phyloP scores from a whole-genome alignment of 2,329 filamentous ascomycete species.

The Teratosphaeriaceae sp. region DNA sequence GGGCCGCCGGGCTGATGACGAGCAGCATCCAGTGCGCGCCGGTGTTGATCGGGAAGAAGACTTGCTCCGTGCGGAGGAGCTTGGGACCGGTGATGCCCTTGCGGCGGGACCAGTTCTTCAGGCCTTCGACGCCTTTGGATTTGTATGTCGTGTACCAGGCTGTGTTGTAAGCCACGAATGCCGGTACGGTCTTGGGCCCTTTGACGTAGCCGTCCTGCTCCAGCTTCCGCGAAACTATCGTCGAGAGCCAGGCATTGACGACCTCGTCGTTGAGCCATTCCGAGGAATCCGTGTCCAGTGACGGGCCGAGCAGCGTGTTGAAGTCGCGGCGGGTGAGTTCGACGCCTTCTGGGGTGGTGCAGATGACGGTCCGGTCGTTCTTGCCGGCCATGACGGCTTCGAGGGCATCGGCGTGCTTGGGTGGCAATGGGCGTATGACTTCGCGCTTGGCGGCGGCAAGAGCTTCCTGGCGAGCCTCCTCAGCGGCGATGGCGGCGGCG shows the following conservation, averaged over 20 bases:
- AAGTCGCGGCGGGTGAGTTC: conserved; percentile 55
- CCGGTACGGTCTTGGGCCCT: conserved; percentile 45
- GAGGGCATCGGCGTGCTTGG: conserved; percentile 36
- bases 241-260: conserved; percentile 59
- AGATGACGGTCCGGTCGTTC: conserved; percentile 16
- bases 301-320: conserved; percentile 44
- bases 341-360: conserved; percentile 30
- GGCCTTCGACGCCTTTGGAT: conserved; percentile 44
- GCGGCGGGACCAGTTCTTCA: conserved; percentile 52
- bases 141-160: conserved; percentile 57
- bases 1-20: conserved; percentile 55
- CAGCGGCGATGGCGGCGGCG: not conserved
- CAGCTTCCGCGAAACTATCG: conserved; percentile 53
- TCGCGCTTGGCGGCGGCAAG: conserved; percentile 4
- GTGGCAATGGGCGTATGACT: conserved; percentile 27
- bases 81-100: conserved; percentile 53
- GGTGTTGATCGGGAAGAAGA: conserved; percentile 60
- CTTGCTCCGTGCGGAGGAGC: conserved; percentile 57
- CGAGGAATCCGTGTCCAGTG: not conserved
- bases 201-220: conserved; percentile 47
- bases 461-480: not conserved
- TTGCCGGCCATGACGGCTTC: conserved; percentile 25
- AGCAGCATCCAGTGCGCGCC: conserved; percentile 65
- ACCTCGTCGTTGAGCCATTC: conserved; percentile 74
- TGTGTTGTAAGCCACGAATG: conserved; percentile 57